phyloP scores from a whole-genome alignment of 768 basidiomycete species.

The Leccinum uliginosum region DNA sequence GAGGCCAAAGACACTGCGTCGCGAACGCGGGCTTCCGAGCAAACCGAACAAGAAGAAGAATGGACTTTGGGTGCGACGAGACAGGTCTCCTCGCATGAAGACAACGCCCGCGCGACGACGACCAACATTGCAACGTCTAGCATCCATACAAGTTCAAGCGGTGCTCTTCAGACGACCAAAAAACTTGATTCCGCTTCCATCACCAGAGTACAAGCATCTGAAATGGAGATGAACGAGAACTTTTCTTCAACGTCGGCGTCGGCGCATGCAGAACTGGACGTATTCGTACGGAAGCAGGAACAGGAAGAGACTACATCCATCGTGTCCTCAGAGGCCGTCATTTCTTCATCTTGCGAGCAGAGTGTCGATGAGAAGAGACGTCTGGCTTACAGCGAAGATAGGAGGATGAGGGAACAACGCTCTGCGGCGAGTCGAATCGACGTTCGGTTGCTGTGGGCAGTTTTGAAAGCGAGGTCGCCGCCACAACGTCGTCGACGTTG shows the following conservation, averaged over 20 bases:
- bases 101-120: too few relatives aligned
- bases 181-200: background rate
- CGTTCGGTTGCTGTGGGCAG: background rate
- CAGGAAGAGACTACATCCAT: background rate
- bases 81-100: too few relatives aligned
- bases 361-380: background rate
- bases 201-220: background rate
- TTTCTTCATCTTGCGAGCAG: background rate
- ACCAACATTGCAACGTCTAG: too few relatives aligned
- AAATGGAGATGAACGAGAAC: background rate
- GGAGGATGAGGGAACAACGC: background rate
- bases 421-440: background rate
- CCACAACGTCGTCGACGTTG: background rate
- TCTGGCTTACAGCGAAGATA: background rate
- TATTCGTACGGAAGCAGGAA: background rate
- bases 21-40: too few relatives aligned
- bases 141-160: too few relatives aligned
- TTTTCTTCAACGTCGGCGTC: background rate
- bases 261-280: background rate
- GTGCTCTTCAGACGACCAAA: background rate
- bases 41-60: background rate
- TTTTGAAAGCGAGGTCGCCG: background rate
- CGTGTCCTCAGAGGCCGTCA: background rate
- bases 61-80: too few relatives aligned
- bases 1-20: too few relatives aligned